phyloP scores from a whole-genome alignment of 1,284 basidiomycete species.

The Apiotrichum sp. region DNA sequence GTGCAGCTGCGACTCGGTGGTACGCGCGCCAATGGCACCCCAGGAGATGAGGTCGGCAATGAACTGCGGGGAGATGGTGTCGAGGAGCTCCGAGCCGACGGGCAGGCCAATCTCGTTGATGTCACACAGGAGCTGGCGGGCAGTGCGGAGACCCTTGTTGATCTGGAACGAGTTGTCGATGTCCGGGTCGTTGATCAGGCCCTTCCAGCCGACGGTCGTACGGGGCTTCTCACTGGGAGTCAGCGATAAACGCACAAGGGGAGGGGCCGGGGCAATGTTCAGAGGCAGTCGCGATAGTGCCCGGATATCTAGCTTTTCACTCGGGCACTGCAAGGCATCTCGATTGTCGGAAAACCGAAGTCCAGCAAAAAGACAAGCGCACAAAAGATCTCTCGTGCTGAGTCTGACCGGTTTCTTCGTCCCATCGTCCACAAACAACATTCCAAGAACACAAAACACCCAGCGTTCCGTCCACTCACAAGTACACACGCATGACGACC shows the following conservation, averaged over 20 bases:
- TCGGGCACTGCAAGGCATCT: no score
- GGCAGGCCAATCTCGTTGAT: constrained; percentile 79
- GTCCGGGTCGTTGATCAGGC: constrained; percentile 72
- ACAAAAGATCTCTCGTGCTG: no score
- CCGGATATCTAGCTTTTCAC: no score
- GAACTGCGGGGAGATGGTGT: constrained; percentile 67
- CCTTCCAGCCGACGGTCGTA: constrained; percentile 88
- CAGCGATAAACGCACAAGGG: not conserved
- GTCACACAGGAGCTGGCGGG: constrained; percentile 79
- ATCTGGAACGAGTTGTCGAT: constrained; percentile 57
- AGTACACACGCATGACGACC: constrained; percentile 95
- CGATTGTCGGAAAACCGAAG: no score
- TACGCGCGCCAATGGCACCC: constrained; percentile 95
- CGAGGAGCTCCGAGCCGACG: constrained; percentile 78
- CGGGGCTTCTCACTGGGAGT: constrained; percentile 48
- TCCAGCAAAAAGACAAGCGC: no score
- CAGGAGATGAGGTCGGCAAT: constrained; percentile 93
- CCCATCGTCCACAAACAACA: no score
- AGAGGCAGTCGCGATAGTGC: no score
- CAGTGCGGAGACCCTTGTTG: constrained; percentile 91
- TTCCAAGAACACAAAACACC: no score
- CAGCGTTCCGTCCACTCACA: constrained; percentile 43
- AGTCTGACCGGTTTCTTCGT: no score
- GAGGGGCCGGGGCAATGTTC: no score
- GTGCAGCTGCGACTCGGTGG: constrained; percentile 95